Evolutionary conservation across 805 yeast genomes (phyloP), one percentile per base, ranked within the genome.

Genomic region (Cyberlindnera veronae): DNA sequence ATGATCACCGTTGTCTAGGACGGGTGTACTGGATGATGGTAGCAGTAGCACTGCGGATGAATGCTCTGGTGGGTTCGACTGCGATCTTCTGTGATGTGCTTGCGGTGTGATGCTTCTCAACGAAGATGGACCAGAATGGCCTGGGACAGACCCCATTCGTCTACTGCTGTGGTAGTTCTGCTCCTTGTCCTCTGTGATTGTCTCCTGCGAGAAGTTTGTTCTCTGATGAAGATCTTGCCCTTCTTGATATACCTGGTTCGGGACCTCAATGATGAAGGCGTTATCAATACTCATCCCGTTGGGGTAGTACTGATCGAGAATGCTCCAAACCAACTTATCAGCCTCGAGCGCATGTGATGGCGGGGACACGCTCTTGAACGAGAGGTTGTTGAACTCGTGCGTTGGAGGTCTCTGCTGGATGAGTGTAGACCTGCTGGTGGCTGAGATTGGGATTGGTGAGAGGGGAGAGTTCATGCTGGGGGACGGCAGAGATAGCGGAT

Each of bases 281-380:
- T 82, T 87, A 14, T 65, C 62, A 71, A 81, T 73, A 3, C 58
- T 48, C 89, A 83, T 84, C 0, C 88, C 87, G n/a, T 65, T 57
- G 0, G 89, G 86, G 54, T 64, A 84, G 50, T 71, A 73, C 16
- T 64, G 63, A 43, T 84, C 89, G 8, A 85, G 49, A 0, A 83
- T 50, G 9, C 63, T 60, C 76, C 79, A 77, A 1, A 85, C 76
- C 15, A 65, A 58, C 36, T 71, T 74, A 53, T 84, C 91, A 0
- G 93, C 86, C 42, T 76, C 79, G 5, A 81, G 32, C 4, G 39
- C 45, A 21, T 38, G 30, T 26, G 36, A 14, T n/a, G 44, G 42
- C 12, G 60, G 54, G 4, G 59, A 51, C 11, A 24, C 41, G 12
- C 36, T 34, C 20, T 43, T 34, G 6, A 40, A 27, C 10, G 49